phyloP scores from a whole-genome alignment of 164 flowering plant species.

The Vitis rupestris region DNA sequence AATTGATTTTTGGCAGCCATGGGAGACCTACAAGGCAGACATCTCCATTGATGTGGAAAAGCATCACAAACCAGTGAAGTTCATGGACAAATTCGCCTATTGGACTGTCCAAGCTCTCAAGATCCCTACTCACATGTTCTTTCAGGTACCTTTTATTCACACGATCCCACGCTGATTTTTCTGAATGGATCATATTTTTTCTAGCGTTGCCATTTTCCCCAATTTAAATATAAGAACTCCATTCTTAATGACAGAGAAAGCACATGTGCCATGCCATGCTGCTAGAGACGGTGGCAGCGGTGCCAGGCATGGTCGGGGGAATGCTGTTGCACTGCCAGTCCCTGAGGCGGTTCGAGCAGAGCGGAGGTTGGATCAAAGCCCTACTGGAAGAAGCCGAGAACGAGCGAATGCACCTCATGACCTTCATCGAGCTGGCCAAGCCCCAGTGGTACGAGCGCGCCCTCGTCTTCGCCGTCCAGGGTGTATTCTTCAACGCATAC shows the following conservation, averaged over 20 bases:
- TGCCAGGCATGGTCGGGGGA: constrained; percentile 36
- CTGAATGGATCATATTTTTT: too few species aligned
- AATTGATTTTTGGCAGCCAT: constrained; percentile 19
- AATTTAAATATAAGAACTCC: background rate
- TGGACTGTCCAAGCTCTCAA: constrained; percentile 25
- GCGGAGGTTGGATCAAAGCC: constrained; percentile 44
- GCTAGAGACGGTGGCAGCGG: constrained; percentile 34
- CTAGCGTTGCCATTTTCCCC: background rate
- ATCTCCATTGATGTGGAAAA: constrained; percentile 25
- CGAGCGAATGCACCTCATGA: constrained; percentile 41
- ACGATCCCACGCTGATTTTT: background rate
- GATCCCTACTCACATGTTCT: constrained; percentile 20
- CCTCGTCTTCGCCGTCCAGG: constrained; percentile 33
- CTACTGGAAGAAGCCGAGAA: constrained; percentile 38
- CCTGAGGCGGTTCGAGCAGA: constrained; percentile 29
- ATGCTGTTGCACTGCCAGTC: constrained; percentile 31
- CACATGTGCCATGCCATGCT: constrained; percentile 31
- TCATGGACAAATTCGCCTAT: constrained; percentile 29
- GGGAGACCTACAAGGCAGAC: constrained; percentile 32
- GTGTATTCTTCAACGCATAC: constrained; percentile 34
- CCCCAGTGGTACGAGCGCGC: constrained; percentile 35
- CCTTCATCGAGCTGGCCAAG: constrained; percentile 27
- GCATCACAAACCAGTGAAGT: constrained; percentile 20
- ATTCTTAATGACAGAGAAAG: constrained; percentile 17
- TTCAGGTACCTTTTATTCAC: constrained; percentile 19